phyloP scores from a whole-genome alignment of 345 rosid species.

The Erysimum cheiranthoides region DNA sequence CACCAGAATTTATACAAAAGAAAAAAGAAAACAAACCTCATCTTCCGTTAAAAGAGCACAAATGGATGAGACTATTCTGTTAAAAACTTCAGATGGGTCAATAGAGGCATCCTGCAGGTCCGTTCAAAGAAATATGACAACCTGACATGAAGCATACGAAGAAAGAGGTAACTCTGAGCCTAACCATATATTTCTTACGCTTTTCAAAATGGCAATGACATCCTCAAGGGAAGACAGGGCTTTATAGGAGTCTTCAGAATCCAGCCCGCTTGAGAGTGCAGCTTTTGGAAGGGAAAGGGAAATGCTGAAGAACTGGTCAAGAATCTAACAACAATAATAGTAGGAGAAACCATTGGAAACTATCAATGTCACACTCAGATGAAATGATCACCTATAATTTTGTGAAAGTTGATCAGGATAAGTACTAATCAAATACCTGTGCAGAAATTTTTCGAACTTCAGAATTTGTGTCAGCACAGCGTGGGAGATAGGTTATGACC shows the following conservation, averaged over 20 bases:
- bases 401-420: conserved; percentile 20
- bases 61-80: conserved; percentile 85
- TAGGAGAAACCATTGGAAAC: conserved; percentile 29
- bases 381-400: conserved; percentile 9
- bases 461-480: conserved; percentile 92
- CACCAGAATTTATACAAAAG: conserved; percentile 23
- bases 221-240: conserved; percentile 96
- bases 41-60: conserved; percentile 72
- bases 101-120: conserved; percentile 91
- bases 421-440: conserved; percentile 60
- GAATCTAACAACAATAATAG: conserved; percentile 60
- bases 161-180: conserved; percentile 29
- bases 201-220: conserved; percentile 90
- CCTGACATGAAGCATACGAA: conserved; percentile 29
- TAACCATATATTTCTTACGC: conserved; percentile 53
- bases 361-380: conserved; percentile 18
- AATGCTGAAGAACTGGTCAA: conserved; percentile 92
- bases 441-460: conserved; percentile 95
- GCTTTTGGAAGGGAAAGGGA: conserved; percentile 92
- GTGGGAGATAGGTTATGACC: conserved; percentile 89
- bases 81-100: conserved; percentile 97
- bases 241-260: conserved; percentile 72
- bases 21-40: conserved; percentile 64
- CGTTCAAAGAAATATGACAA: conserved; percentile 16
- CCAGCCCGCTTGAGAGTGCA: conserved; percentile 55